phyloP scores from a whole-genome alignment of 2,329 filamentous ascomycete species.

The Cyclaneusma minus region DNA sequence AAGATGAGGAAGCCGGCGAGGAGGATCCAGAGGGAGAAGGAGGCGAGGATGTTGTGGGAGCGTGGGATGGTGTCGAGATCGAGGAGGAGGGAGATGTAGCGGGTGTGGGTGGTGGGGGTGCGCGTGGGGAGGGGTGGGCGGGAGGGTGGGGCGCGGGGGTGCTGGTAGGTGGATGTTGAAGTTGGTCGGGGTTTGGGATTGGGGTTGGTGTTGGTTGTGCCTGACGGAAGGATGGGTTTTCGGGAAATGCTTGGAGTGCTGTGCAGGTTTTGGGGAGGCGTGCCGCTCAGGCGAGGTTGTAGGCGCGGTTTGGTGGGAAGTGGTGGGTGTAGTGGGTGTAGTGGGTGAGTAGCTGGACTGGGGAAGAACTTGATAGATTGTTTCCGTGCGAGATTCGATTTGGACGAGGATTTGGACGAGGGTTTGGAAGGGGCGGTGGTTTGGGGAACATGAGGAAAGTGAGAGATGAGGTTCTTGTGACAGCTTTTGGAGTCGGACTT shows the following conservation, averaged over 20 bases:
- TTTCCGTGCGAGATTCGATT: no score
- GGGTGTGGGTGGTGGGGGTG: slow-evolving; percentile 12
- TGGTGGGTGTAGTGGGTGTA: neutral
- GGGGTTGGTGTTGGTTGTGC: no score
- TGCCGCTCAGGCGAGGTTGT: slow-evolving; percentile 1
- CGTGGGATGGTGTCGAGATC: slow-evolving; percentile 14
- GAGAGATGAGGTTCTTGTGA: no score
- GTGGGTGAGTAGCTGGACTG: no score
- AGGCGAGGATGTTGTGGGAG: slow-evolving; percentile 6
- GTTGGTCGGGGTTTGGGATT: neutral
- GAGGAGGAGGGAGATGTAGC: slow-evolving; percentile 16
- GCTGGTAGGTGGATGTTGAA: neutral
- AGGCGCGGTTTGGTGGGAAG: neutral
- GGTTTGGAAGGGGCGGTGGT: no score
- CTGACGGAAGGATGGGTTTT: no score
- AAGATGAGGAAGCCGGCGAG: slow-evolving; percentile 3
- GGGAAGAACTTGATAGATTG: no score
- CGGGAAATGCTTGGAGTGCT: no score
- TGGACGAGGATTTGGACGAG: no score
- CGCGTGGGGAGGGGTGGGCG: slow-evolving; percentile 4
- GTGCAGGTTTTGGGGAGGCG: neutral
- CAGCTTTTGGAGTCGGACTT: no score
- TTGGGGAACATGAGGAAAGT: no score
- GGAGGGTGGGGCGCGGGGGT: neutral
- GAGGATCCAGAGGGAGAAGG: neutral